Base-by-base conservation (phyloP, 1,139 yeast species). In the Hemisphaericaspora xylofermentans region DNA sequence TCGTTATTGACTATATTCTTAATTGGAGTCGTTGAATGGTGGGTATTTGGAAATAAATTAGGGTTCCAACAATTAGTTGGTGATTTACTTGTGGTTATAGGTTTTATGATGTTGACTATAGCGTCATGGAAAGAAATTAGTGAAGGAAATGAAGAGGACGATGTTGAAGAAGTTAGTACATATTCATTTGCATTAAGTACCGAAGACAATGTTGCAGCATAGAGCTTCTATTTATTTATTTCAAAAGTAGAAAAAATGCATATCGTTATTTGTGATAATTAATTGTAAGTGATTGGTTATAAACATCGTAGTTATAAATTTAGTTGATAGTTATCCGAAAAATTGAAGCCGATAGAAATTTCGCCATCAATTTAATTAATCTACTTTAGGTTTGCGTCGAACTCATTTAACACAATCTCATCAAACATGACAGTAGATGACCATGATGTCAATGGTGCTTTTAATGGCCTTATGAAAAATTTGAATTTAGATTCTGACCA, bases 21-120 rank as follows among this genome's bases (percentile, higher is more conserved):
- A 44, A 94, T 88, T 35, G 95, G 96, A 0, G 41, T 86, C 3
- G 84, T 82, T 15, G 96, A 88, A 56, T 86, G 87, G 84, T 47
- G 75, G 3, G 53, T 84, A n/a, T 85, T 84, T 59, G 85, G 82
- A 12, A 76, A 80, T 32, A 61, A 53, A 4, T 64, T 82, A 47
- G 69, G 77, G 22, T 43, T 55, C 10, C 71, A 65, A 39, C 87
- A 82, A 48, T 48, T 80, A 27, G 5, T 74, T 5, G 88, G 88
- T 6, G 83, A 82, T 49, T 43, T 72, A 4, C 62, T 80, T 43
- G 82, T 82, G 14, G 72, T 86, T 38, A 57, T 73, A 22, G 96
- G 96, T 0, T 88, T 88, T 58, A 72, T 66, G 0, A 58, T 87
- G 35, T 72, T 88, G 51, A 80, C 93, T 2, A 71, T 75, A 41